Percentiles rank a stretch among this genome's conserved stretches.
Conservation (phyloP, 2,329 filamentous ascomycete genomes). For the Mycocentrospora acerina region DNA sequence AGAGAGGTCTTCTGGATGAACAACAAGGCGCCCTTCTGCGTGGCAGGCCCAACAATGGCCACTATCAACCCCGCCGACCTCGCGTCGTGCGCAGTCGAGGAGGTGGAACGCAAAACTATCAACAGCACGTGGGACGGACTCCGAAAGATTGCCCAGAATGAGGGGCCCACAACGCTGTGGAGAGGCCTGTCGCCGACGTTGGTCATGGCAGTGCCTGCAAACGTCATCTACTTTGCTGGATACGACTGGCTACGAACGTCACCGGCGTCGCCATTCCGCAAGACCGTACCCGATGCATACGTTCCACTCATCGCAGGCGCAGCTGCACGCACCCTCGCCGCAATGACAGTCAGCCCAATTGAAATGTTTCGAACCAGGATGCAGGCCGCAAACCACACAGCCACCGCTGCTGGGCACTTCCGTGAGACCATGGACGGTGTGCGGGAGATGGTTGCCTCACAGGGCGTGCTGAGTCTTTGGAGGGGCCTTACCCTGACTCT, state of each 20-base stretch:
- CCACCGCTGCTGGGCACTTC: conserved; percentile 64
- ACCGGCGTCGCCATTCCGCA: conserved; percentile 68
- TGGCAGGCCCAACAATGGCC: conserved; percentile 62
- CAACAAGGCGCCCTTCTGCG: conserved; percentile 77
- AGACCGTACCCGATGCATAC: conserved; percentile 60
- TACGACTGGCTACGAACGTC: conserved; percentile 92
- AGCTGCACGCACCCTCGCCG: conserved; percentile 75
- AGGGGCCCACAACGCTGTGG: conserved; percentile 86
- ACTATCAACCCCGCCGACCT: conserved; percentile 46
- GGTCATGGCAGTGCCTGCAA: conserved; percentile 89
- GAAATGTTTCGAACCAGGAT: conserved; percentile 93
- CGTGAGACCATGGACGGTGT: conserved; percentile 75
- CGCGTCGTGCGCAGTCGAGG: conserved; percentile 80
- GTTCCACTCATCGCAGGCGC: conserved; percentile 80
- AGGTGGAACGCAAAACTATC: conserved; percentile 79
- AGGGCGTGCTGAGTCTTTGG: conserved; percentile 85
- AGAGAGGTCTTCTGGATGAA: conserved; percentile 96
- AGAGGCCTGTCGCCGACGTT: conserved; percentile 91
- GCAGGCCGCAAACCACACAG: conserved; percentile 65
- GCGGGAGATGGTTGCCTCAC: conserved; percentile 72
- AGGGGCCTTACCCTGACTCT: conserved; percentile 85
- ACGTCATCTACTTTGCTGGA: conserved; percentile 98
- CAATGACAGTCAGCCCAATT: conserved; percentile 81
- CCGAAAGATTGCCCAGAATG: conserved; percentile 91
- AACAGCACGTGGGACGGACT: conserved; percentile 90